These are phyloP conservation scores for Mucor plumbeus DNA, from an alignment of 371 early-diverging fungal species.

Conservation along the genomic window DNA sequence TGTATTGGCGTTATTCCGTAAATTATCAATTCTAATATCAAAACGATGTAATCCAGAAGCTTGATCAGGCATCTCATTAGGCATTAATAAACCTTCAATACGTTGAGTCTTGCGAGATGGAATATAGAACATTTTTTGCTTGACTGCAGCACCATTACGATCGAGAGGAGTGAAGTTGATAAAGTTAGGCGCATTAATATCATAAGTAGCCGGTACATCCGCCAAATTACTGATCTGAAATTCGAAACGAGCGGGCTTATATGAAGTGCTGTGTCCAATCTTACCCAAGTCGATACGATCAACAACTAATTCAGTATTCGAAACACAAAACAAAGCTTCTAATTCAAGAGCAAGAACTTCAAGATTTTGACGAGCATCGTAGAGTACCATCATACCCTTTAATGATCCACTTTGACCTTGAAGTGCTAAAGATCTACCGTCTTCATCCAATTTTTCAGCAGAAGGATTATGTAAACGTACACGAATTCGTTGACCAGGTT, in stretches of 20 bases:
- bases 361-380: conserved; percentile 55
- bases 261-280: conserved; percentile 78
- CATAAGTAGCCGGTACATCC: conserved; percentile 69
- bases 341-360: conserved; percentile 69
- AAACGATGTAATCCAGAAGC: conserved; percentile 58
- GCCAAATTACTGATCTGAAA: conserved; percentile 70
- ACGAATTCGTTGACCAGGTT: conserved; percentile 63
- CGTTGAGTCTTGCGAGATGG: conserved; percentile 43
- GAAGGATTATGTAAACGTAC: conserved; percentile 65
- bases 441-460: conserved; percentile 51
- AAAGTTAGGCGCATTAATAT: conserved; percentile 58
- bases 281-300: conserved; percentile 72
- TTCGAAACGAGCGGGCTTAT: conserved; percentile 65
- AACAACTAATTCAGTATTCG: conserved; percentile 62
- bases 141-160: conserved; percentile 24
- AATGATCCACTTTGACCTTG: conserved; percentile 63
- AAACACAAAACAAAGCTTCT: conserved; percentile 63
- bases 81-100: conserved; percentile 62
- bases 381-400: conserved; percentile 65
- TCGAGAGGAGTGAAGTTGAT: conserved; percentile 48
- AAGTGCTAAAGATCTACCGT: conserved; percentile 44
- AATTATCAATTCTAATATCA: conserved; percentile 63
- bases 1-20: conserved; percentile 69
- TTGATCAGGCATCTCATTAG: conserved; percentile 59
- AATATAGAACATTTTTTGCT: conserved; percentile 38